These are phyloP conservation scores for Candida easanensis DNA, from an alignment of 805 yeast genomes.

Conservation along the genomic window DNA sequence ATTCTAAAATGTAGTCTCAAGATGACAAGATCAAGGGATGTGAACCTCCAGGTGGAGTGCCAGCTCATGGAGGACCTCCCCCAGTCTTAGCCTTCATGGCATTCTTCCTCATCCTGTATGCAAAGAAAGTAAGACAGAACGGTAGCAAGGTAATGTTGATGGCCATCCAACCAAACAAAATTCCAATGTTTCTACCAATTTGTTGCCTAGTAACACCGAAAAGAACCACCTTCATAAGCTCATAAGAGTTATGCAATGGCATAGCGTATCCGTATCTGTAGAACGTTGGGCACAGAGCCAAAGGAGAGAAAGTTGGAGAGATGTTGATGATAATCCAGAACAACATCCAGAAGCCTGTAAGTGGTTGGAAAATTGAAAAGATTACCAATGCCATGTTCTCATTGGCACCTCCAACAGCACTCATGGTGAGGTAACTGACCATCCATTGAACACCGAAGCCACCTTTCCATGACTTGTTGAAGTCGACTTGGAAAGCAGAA, in stretches of 20 bases:
- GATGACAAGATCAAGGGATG: too few species aligned
- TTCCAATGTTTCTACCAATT: conserved; percentile 59
- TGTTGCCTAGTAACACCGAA: conserved; percentile 54
- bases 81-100: conserved; percentile 5
- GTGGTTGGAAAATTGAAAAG: conserved; percentile 55
- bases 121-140: conserved; percentile 37
- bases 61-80: not conserved
- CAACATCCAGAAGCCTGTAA: conserved; percentile 39
- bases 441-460: conserved; percentile 80
- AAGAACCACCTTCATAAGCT: conserved; percentile 56
- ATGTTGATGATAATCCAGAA: conserved; percentile 69
- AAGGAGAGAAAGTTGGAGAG: conserved; percentile 64
- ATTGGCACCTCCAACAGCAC: conserved; percentile 74
- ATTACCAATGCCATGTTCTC: conserved; percentile 58
- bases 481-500: conserved; percentile 64
- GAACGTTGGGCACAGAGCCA: conserved; percentile 55
- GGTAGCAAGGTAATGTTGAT: conserved; percentile 43
- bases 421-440: conserved; percentile 62
- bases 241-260: conserved; percentile 68
- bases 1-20: too few species aligned
- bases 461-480: conserved; percentile 51
- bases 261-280: conserved; percentile 63
- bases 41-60: too few species aligned
- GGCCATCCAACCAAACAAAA: conserved; percentile 61
- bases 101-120: conserved; percentile 26